A percentile compares a stretch with the other conserved stretches of the same genome.
Conservation (phyloP, 768 basidiomycete genomes). For the Suillus clintonianus region DNA sequence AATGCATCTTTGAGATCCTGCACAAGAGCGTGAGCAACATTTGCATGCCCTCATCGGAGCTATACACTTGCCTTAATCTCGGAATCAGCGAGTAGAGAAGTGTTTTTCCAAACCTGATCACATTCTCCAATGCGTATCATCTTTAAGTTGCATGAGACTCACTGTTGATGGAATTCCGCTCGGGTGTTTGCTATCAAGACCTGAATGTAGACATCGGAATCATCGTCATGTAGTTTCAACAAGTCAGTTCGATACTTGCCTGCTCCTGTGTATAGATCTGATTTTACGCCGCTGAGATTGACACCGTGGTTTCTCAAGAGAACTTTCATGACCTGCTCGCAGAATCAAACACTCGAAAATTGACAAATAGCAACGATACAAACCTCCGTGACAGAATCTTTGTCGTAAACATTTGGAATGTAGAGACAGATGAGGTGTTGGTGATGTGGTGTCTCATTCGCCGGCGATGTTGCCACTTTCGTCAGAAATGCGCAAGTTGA, state of each 20-base stretch:
- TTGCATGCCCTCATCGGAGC: background rate
- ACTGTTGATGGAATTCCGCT: slow-evolving; percentile 76
- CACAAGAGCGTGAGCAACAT: background rate
- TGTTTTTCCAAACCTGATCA: slow-evolving; percentile 67
- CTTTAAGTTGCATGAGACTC: slow-evolving; percentile 16
- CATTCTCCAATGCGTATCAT: slow-evolving; percentile 4
- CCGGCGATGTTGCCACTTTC: slow-evolving; percentile 69
- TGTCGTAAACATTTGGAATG: slow-evolving; percentile 71
- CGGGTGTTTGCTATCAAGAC: slow-evolving; percentile 75
- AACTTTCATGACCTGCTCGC: slow-evolving; percentile 60
- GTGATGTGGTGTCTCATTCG: slow-evolving; percentile 45
- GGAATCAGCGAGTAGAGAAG: slow-evolving; percentile 54
- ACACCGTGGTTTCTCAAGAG: slow-evolving; percentile 66
- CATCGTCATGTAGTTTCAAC: background rate
- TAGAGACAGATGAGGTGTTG: slow-evolving; percentile 75
- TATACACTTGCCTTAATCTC: slow-evolving; percentile 59
- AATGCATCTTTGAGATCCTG: slow-evolving; percentile 67
- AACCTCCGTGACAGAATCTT: slow-evolving; percentile 57
- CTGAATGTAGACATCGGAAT: slow-evolving; percentile 33
- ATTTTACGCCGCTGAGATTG: slow-evolving; percentile 69
- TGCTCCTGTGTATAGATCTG: slow-evolving; percentile 65
- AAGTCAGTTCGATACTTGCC: slow-evolving; percentile 36
- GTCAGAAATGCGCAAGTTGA: slow-evolving; percentile 54
- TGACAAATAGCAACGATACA: slow-evolving; percentile 6
- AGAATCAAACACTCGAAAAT: slow-evolving; percentile 1